Conservation (phyloP, 208 protist species). For the Acanthamoeba royreba region DNA sequence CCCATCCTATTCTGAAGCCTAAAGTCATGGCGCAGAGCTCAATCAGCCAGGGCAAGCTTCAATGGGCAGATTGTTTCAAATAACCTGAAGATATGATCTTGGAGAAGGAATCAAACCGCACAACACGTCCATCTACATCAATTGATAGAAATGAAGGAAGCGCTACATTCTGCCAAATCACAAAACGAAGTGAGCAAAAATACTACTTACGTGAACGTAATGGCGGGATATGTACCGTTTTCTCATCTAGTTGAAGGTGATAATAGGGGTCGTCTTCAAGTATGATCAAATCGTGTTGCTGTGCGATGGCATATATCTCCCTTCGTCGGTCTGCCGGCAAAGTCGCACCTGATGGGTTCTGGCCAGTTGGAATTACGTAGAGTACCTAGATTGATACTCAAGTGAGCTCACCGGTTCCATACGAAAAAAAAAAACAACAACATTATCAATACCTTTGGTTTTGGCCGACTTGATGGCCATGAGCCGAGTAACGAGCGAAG, state of each 20-base stretch:
- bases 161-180: background rate
- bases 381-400: too few relatives aligned
- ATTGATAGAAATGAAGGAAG: conserved; percentile 67
- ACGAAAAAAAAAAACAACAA: background rate
- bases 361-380: conserved; percentile 75
- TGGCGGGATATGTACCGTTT: background rate
- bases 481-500: background rate
- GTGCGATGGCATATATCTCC: conserved; percentile 63
- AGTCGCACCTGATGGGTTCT: conserved; percentile 79
- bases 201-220: background rate
- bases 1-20: conserved; percentile 69
- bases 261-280: conserved; percentile 86
- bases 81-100: conserved; percentile 76
- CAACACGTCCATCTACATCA: conserved; percentile 75
- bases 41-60: background rate
- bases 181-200: background rate
- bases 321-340: conserved; percentile 62
- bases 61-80: background rate
- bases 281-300: conserved; percentile 74
- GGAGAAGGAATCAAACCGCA: conserved; percentile 81
- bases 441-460: too few relatives aligned
- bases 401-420: background rate
- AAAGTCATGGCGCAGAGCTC: background rate
- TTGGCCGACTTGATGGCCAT: background rate
- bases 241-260: conserved; percentile 66